A percentile compares a stretch with the other conserved stretches of the same genome.
Conservation (phyloP, 163 green algal species). For the Scenedesmus sp. region DNA sequence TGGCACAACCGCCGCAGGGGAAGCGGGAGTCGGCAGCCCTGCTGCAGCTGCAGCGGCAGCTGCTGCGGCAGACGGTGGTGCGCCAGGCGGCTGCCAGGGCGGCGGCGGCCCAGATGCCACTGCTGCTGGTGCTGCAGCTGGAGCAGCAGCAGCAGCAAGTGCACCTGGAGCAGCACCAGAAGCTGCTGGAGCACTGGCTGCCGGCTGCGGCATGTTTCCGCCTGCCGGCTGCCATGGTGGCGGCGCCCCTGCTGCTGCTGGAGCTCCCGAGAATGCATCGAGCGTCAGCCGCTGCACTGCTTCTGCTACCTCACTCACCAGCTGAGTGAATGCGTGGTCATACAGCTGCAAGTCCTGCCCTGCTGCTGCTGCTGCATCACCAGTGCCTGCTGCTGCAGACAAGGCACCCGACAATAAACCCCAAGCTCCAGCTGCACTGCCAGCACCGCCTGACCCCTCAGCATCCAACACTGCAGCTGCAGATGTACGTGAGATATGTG, state of each 20-base stretch:
- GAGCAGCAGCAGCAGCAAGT: not conserved
- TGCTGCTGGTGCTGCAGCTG: not conserved
- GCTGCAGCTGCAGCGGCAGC: not conserved
- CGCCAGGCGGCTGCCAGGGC: not conserved
- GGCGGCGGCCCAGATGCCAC: not conserved
- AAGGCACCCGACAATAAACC: not conserved
- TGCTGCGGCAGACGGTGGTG: not conserved
- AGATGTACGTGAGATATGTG: slow-evolving; percentile 27
- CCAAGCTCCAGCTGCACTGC: not conserved
- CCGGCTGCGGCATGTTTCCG: not conserved
- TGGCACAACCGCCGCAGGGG: slow-evolving; percentile 2
- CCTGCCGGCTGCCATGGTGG: not conserved
- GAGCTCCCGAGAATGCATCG: slow-evolving; percentile 30
- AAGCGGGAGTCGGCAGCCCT: not conserved
- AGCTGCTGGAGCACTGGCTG: not conserved
- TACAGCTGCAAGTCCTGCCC: slow-evolving; percentile 12
- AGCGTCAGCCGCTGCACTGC: slow-evolving; percentile 46
- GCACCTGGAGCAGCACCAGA: not conserved
- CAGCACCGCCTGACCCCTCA: not conserved
- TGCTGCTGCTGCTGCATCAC: slow-evolving; percentile 6
- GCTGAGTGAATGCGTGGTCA: slow-evolving; percentile 37
- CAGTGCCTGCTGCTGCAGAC: slow-evolving; percentile 26
- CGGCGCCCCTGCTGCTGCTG: not conserved
- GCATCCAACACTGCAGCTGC: slow-evolving; percentile 40
- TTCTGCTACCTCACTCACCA: slow-evolving; percentile 16